Percentiles rank a stretch among this genome's conserved stretches.
Conservation (phyloP, 2,329 filamentous ascomycete genomes). For the Aspergillus transmontanensis region DNA sequence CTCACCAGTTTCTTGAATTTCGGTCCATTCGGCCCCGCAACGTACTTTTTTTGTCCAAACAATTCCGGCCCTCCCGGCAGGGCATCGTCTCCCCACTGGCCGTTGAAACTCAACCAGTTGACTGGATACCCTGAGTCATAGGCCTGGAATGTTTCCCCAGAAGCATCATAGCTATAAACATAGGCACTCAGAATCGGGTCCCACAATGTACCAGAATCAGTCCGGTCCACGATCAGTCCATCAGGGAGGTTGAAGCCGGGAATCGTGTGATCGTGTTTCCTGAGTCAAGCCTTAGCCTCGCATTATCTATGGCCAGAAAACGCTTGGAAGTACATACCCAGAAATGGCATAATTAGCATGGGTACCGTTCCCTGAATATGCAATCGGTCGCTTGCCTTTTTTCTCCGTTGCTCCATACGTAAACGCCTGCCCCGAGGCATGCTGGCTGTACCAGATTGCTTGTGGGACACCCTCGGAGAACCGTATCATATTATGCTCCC, state of each 20-base stretch:
- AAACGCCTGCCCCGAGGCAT: constrained; percentile 65
- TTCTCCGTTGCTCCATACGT: constrained; percentile 60
- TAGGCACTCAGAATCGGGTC: constrained; percentile 61
- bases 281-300: constrained; percentile 15
- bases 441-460: constrained; percentile 65
- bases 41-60: constrained; percentile 60
- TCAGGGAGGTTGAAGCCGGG: constrained; percentile 60
- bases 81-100: constrained; percentile 65
- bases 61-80: constrained; percentile 55
- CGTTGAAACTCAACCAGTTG: constrained; percentile 59
- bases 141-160: constrained; percentile 48
- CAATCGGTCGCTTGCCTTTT: constrained; percentile 55
- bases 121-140: constrained; percentile 52
- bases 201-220: constrained; percentile 59
- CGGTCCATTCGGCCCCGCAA: constrained; percentile 63
- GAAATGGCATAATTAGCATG: constrained; percentile 66
- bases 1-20: constrained; percentile 61
- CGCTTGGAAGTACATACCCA: constrained; percentile 39
- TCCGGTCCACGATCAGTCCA: constrained; percentile 58
- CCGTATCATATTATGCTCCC: constrained; percentile 69
- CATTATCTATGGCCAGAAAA: not conserved
- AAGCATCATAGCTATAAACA: constrained; percentile 56
- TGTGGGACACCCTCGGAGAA: constrained; percentile 60
- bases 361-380: constrained; percentile 62
- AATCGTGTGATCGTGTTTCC: constrained; percentile 65